Base-by-base conservation (phyloP, 306 rosid species). In the Vigna hirtella region DNA sequence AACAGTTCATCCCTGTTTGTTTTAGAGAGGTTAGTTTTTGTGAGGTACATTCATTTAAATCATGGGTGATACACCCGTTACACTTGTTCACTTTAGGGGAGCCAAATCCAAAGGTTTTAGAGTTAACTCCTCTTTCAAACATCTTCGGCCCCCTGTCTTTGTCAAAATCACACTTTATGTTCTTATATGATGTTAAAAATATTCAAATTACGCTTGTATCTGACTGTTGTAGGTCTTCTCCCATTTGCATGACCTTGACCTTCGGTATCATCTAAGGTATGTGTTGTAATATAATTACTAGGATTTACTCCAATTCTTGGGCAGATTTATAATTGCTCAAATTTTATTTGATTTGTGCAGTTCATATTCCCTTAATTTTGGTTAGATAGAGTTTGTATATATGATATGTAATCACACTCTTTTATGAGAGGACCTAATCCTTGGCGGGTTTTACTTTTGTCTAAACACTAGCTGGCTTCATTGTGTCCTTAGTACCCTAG, bases 161-260 rank as follows among this genome's bases (percentile, higher is more conserved):
- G 56, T 58, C 38, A 43, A 61, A 85, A 20, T 63, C 26, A 24
- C 38, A 28, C 55, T 45, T 26, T 16, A 67, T 73, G 77, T 80
- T 30, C 69, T 71, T 76, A 32, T 34, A 40, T 30, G 72, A 42
- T 81, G 55, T 14, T 34, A 80, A 66, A 47, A 13, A 69, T 76
- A 56, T 47, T 80, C 73, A 62, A 72, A 30, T 67, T 77, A 70
- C 45, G 59, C 74, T 62, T 4, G 59, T 76, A 40, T 69, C 55
- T 76, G 43, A 26, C 61, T 82, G 68, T 81, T 84, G 79, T 88
- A 95, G 99, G 99, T 95, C 75, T 93, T 95, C 81, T 86, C 93
- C 40, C 98, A 95, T 88, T 88, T 95, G 88, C 99, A 89, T 79
- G 96, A 95, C 66, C 99, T 95, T 75, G 99, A 93, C 85, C 99